Conservation (phyloP, 1,139 yeast species). For the Kodamaea ohmeri region DNA sequence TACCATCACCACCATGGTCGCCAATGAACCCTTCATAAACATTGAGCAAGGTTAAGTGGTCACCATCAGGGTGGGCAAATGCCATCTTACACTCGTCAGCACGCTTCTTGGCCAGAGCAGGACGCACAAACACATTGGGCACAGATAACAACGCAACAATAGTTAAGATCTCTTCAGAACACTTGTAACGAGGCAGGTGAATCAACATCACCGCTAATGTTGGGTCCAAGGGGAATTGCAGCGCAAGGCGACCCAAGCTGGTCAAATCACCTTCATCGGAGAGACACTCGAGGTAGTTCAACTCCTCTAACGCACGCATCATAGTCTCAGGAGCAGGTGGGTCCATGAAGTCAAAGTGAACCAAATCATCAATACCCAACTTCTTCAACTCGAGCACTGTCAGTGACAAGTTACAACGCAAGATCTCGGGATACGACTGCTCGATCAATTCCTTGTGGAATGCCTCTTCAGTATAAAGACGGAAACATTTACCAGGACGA, state of each 20-base stretch:
- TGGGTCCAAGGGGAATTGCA: slow-evolving; percentile 95
- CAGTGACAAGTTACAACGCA: slow-evolving; percentile 84
- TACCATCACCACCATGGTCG: slow-evolving; percentile 63
- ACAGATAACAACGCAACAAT: slow-evolving; percentile 90
- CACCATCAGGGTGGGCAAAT: slow-evolving; percentile 95
- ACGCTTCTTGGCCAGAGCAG: slow-evolving; percentile 79
- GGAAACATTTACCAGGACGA: slow-evolving; percentile 95
- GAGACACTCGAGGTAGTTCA: slow-evolving; percentile 83
- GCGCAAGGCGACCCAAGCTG: slow-evolving; percentile 81
- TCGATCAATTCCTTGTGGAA: slow-evolving; percentile 90
- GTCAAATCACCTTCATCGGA: slow-evolving; percentile 93
- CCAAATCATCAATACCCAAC: slow-evolving; percentile 91
- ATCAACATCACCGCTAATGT: slow-evolving; percentile 91
- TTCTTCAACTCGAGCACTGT: slow-evolving; percentile 92
- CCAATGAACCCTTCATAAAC: slow-evolving; percentile 82
- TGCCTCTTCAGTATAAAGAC: slow-evolving; percentile 95
- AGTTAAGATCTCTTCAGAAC: slow-evolving; percentile 85
- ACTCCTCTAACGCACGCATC: slow-evolving; percentile 98
- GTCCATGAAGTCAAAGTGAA: slow-evolving; percentile 97
- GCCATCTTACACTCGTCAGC: slow-evolving; percentile 89
- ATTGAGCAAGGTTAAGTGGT: slow-evolving; percentile 85
- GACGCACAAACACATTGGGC: slow-evolving; percentile 92
- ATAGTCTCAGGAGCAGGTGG: slow-evolving; percentile 99
- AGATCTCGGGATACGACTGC: slow-evolving; percentile 93
- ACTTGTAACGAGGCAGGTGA: slow-evolving; percentile 77